Base-by-base conservation (phyloP, 2,329 filamentous ascomycete species). In the Daldinia sp. region DNA sequence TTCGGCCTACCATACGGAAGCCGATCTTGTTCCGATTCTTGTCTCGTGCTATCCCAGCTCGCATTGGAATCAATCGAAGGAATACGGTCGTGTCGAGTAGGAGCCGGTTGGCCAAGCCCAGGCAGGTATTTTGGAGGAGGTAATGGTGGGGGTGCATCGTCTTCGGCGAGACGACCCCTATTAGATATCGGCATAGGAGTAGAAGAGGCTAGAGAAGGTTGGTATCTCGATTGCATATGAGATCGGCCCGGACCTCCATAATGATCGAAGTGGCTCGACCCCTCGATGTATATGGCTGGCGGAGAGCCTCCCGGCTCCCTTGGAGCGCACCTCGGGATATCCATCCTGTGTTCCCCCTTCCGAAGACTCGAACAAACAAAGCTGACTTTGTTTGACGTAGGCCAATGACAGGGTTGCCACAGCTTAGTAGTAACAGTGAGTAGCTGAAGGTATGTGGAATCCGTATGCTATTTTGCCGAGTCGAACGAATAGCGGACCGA, bases 171-270 rank as follows among this genome's bases (percentile, higher is more conserved):
- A 55, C 76, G 74, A 48, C 72, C 75, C 18, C 66, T 70, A 56
- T 76, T 78, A 20, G 76, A 77, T 72, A 81, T 81, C 26, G 78
- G 75, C 79, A 81, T 79, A 2, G 80, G 79, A 39, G 77, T 76
- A 9, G 80, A 80, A 35, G 77, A 80, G 23, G 77, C 66, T 20
- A 74, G 48, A 39, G 76, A 69, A 9, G 77, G 73, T 15, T 78
- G 77, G 67, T 76, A 76, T 60, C 69, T 72, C n/a, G 77, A 75
- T 33, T 69, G 76, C 48, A 71, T 65, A 53, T 66, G 74, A 26
- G 73, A 62, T 42, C 73, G 71, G 15, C 71, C 69, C 20, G 74
- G 70, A n/a, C 70, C 70, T 62, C 71, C 72, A 56, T 71, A 72
- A 18, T 71, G 65, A 46, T 77, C 72, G 48, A 74, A 74, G 23